phyloP scores from a whole-genome alignment of 1,284 basidiomycete genomes.

The Trametes pubescens region DNA sequence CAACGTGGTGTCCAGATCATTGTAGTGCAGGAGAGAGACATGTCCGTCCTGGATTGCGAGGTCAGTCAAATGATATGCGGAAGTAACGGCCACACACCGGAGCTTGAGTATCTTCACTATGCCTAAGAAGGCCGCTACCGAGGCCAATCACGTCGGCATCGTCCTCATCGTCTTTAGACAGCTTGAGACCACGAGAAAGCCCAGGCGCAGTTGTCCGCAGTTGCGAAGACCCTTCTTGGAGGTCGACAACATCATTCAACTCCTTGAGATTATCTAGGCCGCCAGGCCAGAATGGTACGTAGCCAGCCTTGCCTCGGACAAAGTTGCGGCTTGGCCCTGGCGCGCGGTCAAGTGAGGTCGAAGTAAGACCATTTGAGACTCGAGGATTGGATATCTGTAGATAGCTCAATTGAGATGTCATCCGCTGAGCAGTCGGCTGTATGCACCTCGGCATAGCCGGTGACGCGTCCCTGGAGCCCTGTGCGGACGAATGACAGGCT shows the following conservation, averaged over 20 bases:
- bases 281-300: conserved; percentile 93
- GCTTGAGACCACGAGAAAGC: conserved; percentile 70
- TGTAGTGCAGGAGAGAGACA: not conserved
- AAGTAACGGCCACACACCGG: conserved; percentile 5
- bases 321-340: conserved; percentile 84
- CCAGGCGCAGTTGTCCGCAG: conserved; percentile 70
- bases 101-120: not conserved
- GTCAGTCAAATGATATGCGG: not conserved
- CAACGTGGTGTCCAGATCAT: conserved; percentile 20
- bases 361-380: conserved; percentile 69
- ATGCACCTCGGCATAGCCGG: conserved; percentile 79
- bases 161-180: conserved; percentile 62
- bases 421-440: not conserved
- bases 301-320: conserved; percentile 91
- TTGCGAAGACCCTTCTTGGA: conserved; percentile 50
- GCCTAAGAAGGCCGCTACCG: not conserved
- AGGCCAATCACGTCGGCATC: conserved; percentile 52
- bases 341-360: conserved; percentile 85
- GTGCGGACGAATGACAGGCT: conserved; percentile 78
- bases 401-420: not conserved
- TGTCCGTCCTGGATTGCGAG: not conserved
- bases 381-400: conserved; percentile 60
- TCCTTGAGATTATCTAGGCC: conserved; percentile 74
- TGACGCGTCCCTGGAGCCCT: conserved; percentile 83
- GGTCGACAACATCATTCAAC: conserved; percentile 44